A percentile compares a stretch with the other conserved stretches of the same genome.
phyloP scores from a whole-genome alignment of 2,329 filamentous ascomycete genomes.

The Fusarium phyllophilum region DNA sequence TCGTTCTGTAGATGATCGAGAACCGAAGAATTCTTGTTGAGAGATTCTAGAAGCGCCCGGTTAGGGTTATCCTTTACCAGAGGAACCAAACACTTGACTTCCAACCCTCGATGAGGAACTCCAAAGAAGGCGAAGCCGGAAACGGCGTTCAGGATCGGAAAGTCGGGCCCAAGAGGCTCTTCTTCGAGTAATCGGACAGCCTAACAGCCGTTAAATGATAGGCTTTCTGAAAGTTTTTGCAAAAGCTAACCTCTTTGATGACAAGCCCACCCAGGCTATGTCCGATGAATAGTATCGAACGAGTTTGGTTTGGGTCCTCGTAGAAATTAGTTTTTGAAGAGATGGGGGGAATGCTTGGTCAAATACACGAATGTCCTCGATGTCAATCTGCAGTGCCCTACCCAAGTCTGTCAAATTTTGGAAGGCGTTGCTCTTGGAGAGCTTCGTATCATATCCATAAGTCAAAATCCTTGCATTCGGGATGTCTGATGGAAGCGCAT shows the following conservation, averaged over 20 bases:
- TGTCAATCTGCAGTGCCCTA: neutral
- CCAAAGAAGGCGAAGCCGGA: neutral
- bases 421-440: neutral
- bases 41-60: neutral
- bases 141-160: accelerated
- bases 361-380: neutral
- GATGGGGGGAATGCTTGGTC: accelerated
- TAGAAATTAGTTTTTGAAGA: accelerated
- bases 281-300: neutral
- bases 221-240: accelerated
- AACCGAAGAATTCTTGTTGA: neutral
- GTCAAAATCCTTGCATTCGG: neutral
- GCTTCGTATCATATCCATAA: neutral
- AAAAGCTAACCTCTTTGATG: neutral
- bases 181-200: neutral
- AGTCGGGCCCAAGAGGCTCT: neutral
- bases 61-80: neutral
- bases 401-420: neutral
- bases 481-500: neutral
- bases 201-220: accelerated
- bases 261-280: neutral
- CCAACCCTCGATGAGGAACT: neutral
- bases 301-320: neutral
- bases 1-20: neutral
- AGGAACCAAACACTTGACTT: neutral